A percentile compares a stretch with the other conserved stretches of the same genome.
Evolutionary conservation across 1,139 yeast species (phyloP).

Genomic region (Zygosaccharomyces sapae): DNA sequence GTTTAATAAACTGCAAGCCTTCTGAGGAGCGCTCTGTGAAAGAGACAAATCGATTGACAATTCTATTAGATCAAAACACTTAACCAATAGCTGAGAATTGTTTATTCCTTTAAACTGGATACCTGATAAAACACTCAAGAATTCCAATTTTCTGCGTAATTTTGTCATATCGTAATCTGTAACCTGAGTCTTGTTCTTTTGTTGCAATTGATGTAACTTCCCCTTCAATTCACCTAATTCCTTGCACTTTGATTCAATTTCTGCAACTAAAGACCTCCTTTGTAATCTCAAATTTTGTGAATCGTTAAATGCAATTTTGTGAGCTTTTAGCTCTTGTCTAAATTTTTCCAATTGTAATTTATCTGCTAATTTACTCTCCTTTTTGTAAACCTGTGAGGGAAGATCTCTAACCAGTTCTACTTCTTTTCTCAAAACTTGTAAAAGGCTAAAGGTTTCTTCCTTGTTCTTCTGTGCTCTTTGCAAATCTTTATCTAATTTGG

Average conservation of each 20-base stretch:
- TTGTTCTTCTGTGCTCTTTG: constrained; percentile 42
- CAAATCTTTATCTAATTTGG: constrained; percentile 31
- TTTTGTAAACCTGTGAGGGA: constrained; percentile 28
- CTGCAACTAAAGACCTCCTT: constrained; percentile 1
- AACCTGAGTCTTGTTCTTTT: constrained; percentile 13
- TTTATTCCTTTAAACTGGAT: constrained; percentile 19
- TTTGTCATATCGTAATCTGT: constrained; percentile 23
- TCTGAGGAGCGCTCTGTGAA: constrained; percentile 2
- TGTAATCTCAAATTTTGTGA: constrained; percentile 2
- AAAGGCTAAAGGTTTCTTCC: constrained; percentile 44
- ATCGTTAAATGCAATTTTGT: constrained; percentile 6
- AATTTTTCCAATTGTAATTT: constrained; percentile 34
- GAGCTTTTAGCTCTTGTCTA: constrained; percentile 19
- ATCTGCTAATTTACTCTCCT: constrained; percentile 25
- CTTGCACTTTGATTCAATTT: background rate
- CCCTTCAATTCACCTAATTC: constrained; percentile 16
- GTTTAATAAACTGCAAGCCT: background rate
- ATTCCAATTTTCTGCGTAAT: constrained; percentile 18
- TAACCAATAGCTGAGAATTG: constrained; percentile 12
- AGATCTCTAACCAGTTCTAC: constrained; percentile 45
- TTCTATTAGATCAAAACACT: background rate
- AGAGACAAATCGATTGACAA: constrained; percentile 13
- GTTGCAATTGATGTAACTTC: constrained; percentile 5
- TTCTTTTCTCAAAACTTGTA: constrained; percentile 47
- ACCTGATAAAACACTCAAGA: constrained; percentile 29